phyloP scores from a whole-genome alignment of 2,329 filamentous ascomycete genomes.

The Fusarium heterosporum region DNA sequence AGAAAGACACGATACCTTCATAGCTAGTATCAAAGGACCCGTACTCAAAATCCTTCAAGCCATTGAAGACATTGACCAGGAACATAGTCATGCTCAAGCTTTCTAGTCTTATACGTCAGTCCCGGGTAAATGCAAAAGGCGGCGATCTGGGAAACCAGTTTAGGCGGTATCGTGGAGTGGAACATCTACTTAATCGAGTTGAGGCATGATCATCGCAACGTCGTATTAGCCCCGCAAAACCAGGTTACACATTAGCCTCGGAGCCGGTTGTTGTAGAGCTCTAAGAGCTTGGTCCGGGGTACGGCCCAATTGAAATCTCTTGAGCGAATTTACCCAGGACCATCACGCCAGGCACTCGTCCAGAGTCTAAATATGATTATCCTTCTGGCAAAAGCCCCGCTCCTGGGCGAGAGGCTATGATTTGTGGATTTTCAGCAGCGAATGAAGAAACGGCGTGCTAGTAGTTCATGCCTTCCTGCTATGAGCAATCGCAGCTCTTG shows the following conservation, averaged over 20 bases:
- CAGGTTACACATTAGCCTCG: conserved; percentile 30
- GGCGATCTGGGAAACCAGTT: conserved; percentile 10
- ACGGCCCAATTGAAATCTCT: not conserved
- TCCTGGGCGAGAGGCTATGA: not conserved
- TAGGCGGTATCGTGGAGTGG: conserved; percentile 23
- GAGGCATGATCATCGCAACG: conserved; percentile 25
- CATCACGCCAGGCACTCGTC: conserved; percentile 17
- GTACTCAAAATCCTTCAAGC: not conserved
- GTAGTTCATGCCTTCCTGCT: not conserved
- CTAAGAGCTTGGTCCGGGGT: conserved; percentile 1
- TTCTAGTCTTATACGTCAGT: conserved; percentile 7
- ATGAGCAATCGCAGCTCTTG: not conserved
- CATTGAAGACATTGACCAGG: not conserved
- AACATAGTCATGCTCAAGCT: not conserved
- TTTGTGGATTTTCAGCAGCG: conserved; percentile 9
- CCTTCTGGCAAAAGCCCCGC: conserved; percentile 10
- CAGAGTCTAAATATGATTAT: not conserved
- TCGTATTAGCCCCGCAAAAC: conserved; percentile 23
- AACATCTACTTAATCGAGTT: conserved; percentile 1
- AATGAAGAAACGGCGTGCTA: not conserved
- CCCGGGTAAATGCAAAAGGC: conserved; percentile 16
- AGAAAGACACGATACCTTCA: conserved; percentile 13
- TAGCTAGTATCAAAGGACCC: not conserved
- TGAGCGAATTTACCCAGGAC: conserved; percentile 2
- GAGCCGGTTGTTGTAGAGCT: conserved; percentile 14